These are phyloP conservation scores for Colletotrichum aenigma DNA, from an alignment of 2,329 filamentous ascomycete genomes.

Conservation along the genomic window DNA sequence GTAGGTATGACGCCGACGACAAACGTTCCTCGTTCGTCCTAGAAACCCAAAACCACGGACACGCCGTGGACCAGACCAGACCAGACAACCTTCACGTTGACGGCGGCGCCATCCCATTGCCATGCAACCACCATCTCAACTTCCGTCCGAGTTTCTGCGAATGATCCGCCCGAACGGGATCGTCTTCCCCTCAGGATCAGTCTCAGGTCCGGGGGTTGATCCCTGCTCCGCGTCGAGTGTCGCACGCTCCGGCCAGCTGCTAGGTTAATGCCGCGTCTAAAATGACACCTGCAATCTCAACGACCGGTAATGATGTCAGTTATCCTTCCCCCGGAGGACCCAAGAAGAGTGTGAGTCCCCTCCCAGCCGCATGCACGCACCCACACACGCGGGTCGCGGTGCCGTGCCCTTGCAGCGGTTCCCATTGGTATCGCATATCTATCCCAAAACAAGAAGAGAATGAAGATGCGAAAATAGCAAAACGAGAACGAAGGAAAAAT, in stretches of 20 bases:
- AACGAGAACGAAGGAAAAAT: conserved; percentile 1
- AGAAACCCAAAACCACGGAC: neutral
- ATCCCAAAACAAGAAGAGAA: neutral
- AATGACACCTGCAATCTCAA: conserved; percentile 25
- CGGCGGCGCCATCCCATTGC: conserved; percentile 14
- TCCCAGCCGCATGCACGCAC: neutral
- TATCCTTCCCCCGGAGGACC: conserved; percentile 14
- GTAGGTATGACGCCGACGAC: conserved; percentile 2
- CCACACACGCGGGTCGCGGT: conserved; percentile 18
- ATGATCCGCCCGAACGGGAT: conserved; percentile 11
- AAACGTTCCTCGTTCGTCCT: neutral
- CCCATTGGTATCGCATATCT: neutral
- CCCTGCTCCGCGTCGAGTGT: conserved; percentile 24
- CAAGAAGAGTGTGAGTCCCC: conserved; percentile 21
- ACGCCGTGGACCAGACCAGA: neutral
- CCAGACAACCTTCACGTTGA: neutral
- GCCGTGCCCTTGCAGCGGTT: conserved; percentile 16
- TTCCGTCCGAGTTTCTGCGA: conserved; percentile 7
- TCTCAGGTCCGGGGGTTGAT: conserved; percentile 24
- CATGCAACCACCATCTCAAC: conserved; percentile 5
- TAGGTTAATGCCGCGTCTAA: conserved; percentile 28
- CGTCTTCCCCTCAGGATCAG: conserved; percentile 25
- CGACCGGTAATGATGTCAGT: conserved; percentile 29
- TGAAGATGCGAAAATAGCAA: conserved; percentile 5
- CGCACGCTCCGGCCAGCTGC: conserved; percentile 27